Base-by-base conservation (phyloP, 148 eudicot species). In the Rhododendron mucronatum region DNA sequence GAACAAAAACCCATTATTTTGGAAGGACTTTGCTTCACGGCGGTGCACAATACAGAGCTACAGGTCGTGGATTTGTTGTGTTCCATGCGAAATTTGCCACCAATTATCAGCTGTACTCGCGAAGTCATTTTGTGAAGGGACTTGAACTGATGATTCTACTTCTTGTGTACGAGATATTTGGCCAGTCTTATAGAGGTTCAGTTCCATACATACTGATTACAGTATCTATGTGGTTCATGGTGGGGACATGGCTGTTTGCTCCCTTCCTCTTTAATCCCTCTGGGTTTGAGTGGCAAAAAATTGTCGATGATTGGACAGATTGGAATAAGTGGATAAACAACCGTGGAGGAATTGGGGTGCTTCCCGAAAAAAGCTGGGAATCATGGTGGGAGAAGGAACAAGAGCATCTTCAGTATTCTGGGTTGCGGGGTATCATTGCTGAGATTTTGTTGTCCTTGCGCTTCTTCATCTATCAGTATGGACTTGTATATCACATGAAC, bases 341-440 rank as follows among this genome's bases (percentile, higher is more conserved):
- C 83, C 91, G 88, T 80, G 95, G 97, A 28, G 97, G 97, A 5
- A 92, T 94, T 69, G 95, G 95, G 51, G 94, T 93, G 78, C 86
- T 84, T 35, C 88, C 92, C 5, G 93, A 93, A 23, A 94, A 94
- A 90, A 94, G 97, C 39, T 94, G 97, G 97, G 97, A 94, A 86
- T 93, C 97, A 55, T 94, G 97, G 97, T 94, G 97, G 97, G 95
- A 93, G 82, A 88, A 85, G 39, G 94, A 94, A 85, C 97, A 91
- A 50, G 90, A 87, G 61, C 97, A 94, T 91, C 94, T 94, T 86
- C 86, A 65, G 11, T 53, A 88, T 87, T 89, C 95, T 65, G 97
- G 97, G 86, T 87, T 20, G 28, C 88, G 89, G 26, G 97, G 97
- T 9, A 91, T 90, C 37, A 57, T 88, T 23, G 63, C 87, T 8